These are phyloP conservation scores for Halophytophthora batemanensis DNA, from an alignment of 352 stramenopile genomes.

Conservation along the genomic window DNA sequence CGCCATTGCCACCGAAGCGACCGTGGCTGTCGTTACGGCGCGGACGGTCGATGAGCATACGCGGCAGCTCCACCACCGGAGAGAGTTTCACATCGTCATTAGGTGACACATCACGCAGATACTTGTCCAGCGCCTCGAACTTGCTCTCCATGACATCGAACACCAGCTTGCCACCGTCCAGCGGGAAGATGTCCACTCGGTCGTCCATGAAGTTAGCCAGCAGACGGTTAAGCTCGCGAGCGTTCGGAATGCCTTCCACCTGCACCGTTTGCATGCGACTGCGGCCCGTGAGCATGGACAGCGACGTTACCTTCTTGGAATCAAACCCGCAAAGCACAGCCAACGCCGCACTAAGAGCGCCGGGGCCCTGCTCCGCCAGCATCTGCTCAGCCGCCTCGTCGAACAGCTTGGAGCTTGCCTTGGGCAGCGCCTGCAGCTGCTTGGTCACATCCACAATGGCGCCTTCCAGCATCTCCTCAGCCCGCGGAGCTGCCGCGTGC, in stretches of 20 bases:
- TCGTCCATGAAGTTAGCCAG: slow-evolving; percentile 42
- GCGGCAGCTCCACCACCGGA: slow-evolving; percentile 49
- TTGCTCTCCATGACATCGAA: slow-evolving; percentile 61
- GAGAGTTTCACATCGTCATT: slow-evolving; percentile 38
- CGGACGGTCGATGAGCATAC: slow-evolving; percentile 41
- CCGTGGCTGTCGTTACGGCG: slow-evolving; percentile 24
- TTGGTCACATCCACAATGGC: slow-evolving; percentile 50
- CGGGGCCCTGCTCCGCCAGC: slow-evolving; percentile 51
- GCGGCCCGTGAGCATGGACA: slow-evolving; percentile 79
- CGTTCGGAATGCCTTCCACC: slow-evolving; percentile 40
- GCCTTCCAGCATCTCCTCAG: slow-evolving; percentile 61
- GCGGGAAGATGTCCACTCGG: slow-evolving; percentile 46
- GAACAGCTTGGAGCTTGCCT: slow-evolving; percentile 47
- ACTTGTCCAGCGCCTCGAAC: slow-evolving; percentile 40
- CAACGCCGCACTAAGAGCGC: slow-evolving; percentile 59
- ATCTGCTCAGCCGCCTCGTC: slow-evolving; percentile 52
- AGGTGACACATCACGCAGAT: slow-evolving; percentile 29
- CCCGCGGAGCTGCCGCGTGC: slow-evolving; percentile 47
- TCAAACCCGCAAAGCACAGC: slow-evolving; percentile 78
- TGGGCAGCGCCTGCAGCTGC: slow-evolving; percentile 48
- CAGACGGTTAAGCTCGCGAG: slow-evolving; percentile 47
- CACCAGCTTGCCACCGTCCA: slow-evolving; percentile 61
- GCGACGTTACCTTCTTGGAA: slow-evolving; percentile 50
- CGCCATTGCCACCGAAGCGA: slow-evolving; percentile 21
- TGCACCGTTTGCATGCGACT: slow-evolving; percentile 64